phyloP scores from a whole-genome alignment of 2,329 filamentous ascomycete species.

The Aspergillus unguis region DNA sequence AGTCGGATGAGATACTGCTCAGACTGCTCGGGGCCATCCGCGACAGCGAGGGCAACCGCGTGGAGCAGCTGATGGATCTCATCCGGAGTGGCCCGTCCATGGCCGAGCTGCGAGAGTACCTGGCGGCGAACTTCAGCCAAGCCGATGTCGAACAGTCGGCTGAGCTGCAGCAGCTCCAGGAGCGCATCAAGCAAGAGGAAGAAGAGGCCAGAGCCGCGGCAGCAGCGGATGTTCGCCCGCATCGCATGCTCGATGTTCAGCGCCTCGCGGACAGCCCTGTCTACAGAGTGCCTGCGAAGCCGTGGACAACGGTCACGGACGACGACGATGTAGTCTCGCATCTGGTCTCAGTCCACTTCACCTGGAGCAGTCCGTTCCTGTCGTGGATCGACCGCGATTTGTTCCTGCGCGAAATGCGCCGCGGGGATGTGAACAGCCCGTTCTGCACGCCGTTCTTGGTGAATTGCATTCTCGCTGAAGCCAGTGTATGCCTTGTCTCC shows the following conservation, averaged over 20 bases:
- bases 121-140: slow-evolving; percentile 17
- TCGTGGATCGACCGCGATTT: slow-evolving; percentile 30
- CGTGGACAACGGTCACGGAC: slow-evolving; percentile 34
- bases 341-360: slow-evolving; percentile 32
- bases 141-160: slow-evolving; percentile 15
- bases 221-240: background rate
- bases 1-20: slow-evolving; percentile 16
- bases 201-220: slow-evolving; percentile 9
- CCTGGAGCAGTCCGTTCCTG: slow-evolving; percentile 30
- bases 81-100: slow-evolving; percentile 26
- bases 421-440: slow-evolving; percentile 21
- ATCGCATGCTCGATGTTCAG: slow-evolving; percentile 23
- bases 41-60: slow-evolving; percentile 16
- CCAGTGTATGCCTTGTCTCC: slow-evolving; percentile 26
- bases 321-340: slow-evolving; percentile 33
- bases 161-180: slow-evolving; percentile 17
- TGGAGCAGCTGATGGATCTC: slow-evolving; percentile 23
- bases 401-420: slow-evolving; percentile 30
- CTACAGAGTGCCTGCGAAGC: slow-evolving; percentile 26
- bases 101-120: slow-evolving; percentile 21
- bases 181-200: slow-evolving; percentile 8
- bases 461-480: slow-evolving; percentile 33
- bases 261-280: slow-evolving; percentile 27
- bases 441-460: slow-evolving; percentile 37
- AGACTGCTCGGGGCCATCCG: slow-evolving; percentile 22